Evolutionary conservation across 1,284 basidiomycete species (phyloP).

Genomic region (Sanguinoderma infundibulare): DNA sequence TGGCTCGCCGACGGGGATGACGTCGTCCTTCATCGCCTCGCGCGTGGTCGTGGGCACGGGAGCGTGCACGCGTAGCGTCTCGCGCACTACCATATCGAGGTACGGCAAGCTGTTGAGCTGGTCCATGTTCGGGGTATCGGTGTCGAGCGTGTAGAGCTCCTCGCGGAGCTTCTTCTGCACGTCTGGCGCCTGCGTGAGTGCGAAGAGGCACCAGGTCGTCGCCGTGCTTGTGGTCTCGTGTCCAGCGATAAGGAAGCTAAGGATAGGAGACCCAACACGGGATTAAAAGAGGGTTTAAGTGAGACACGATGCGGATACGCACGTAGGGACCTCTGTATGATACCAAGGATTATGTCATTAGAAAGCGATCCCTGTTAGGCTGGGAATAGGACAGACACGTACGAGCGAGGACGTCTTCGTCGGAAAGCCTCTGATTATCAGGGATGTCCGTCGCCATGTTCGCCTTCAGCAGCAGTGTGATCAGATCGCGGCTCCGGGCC

Average conservation of each 20-base stretch:
- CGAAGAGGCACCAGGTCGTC: constrained; percentile 66
- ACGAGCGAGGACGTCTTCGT: constrained; percentile 61
- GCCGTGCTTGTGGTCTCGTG: constrained; percentile 67
- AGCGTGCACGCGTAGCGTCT: constrained; percentile 67
- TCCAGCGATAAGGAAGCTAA: constrained; percentile 64
- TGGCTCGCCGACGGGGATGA: constrained; percentile 38
- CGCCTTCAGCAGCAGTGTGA: constrained; percentile 45
- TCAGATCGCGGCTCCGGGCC: constrained; percentile 58
- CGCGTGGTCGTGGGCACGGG: constrained; percentile 66
- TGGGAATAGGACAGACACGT: constrained; percentile 32
- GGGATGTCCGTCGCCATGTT: constrained; percentile 52
- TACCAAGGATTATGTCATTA: constrained; percentile 19
- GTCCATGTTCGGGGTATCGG: constrained; percentile 52
- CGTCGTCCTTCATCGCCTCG: constrained; percentile 53
- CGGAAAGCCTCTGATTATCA: constrained; percentile 49
- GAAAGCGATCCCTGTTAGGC: background rate
- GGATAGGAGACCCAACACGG: background rate
- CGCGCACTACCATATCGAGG: constrained; percentile 70
- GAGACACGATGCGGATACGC: background rate
- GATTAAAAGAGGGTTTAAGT: no score
- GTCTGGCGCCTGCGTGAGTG: constrained; percentile 56
- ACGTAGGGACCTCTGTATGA: constrained; percentile 21
- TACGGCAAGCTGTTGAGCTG: constrained; percentile 61
- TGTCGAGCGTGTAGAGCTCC: constrained; percentile 56
- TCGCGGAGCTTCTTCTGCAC: constrained; percentile 71